Evolutionary conservation across 2,329 filamentous ascomycete species (phyloP).

Genomic region (Cyphellophora europaea): DNA sequence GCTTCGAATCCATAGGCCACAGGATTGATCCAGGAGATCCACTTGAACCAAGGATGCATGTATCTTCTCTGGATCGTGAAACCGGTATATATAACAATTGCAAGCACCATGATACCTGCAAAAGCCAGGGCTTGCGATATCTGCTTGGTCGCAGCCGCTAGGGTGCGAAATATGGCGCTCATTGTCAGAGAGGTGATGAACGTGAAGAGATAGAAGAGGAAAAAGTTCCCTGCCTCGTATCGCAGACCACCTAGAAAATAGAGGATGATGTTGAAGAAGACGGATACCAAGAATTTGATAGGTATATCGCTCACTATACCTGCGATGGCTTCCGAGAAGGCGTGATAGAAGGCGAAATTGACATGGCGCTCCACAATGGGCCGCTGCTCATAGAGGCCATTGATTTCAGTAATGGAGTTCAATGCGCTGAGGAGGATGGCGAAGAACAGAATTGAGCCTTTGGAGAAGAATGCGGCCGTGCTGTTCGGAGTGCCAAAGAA

Average conservation of each 20-base stretch:
- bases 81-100: conserved; percentile 58
- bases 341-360: conserved; percentile 81
- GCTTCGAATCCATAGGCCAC: conserved; percentile 57
- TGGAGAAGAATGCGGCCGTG: conserved; percentile 67
- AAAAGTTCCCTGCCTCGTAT: conserved; percentile 66
- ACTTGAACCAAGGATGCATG: conserved; percentile 56
- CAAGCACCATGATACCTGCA: conserved; percentile 42
- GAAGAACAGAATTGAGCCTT: conserved; percentile 77
- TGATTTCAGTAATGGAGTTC: conserved; percentile 7
- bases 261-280: conserved; percentile 67
- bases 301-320: conserved; percentile 82
- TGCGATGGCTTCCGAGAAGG: conserved; percentile 74
- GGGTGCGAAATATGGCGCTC: conserved; percentile 46
- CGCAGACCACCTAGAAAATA: conserved; percentile 85
- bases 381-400: conserved; percentile 73
- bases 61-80: conserved; percentile 52
- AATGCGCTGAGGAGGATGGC: conserved; percentile 76
- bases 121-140: conserved; percentile 51
- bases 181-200: conserved; percentile 50
- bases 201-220: conserved; percentile 69
- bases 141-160: conserved; percentile 45
- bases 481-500: conserved; percentile 64
- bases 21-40: conserved; percentile 59
- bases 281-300: conserved; percentile 62
- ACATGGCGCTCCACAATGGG: conserved; percentile 86